Evolutionary conservation across 805 yeast species (phyloP).

Genomic region (Yamadazyma takamatsuzukensis): DNA sequence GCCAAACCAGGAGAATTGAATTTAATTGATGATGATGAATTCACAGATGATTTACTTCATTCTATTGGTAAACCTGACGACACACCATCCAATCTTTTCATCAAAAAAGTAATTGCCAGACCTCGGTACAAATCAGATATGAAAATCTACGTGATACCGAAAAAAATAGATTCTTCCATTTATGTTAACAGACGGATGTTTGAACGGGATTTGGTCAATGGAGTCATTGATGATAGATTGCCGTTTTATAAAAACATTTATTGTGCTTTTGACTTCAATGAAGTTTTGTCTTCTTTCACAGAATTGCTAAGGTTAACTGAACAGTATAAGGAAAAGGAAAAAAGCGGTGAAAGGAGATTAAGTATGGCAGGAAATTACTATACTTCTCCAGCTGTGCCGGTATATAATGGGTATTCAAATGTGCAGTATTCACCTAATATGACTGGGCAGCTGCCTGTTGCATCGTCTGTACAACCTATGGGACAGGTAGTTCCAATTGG

Average conservation of each 20-base stretch:
- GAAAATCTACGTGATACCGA: constrained; percentile 57
- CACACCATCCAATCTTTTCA: constrained; percentile 44
- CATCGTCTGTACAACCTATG: too few relatives aligned
- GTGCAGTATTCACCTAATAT: too few relatives aligned
- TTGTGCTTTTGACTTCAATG: constrained; percentile 17
- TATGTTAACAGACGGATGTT: constrained; percentile 50
- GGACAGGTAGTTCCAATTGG: too few relatives aligned
- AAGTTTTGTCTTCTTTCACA: too few relatives aligned
- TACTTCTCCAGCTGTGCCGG: too few relatives aligned
- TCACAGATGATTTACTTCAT: constrained; percentile 32
- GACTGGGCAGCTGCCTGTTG: too few relatives aligned
- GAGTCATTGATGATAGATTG: constrained; percentile 37
- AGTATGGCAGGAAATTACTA: too few relatives aligned
- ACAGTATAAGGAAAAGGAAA: too few relatives aligned
- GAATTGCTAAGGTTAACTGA: too few relatives aligned
- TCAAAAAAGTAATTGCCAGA: constrained; percentile 56
- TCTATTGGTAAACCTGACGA: constrained; percentile 41
- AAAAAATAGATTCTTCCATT: constrained; percentile 30
- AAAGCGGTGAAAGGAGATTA: too few relatives aligned
- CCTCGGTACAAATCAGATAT: constrained; percentile 61
- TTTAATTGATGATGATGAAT: constrained; percentile 48
- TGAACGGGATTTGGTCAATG: constrained; percentile 49
- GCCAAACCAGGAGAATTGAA: constrained; percentile 50
- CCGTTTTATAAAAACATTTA: constrained; percentile 15
- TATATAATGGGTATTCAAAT: too few relatives aligned